Conservation (phyloP, 2,329 filamentous ascomycete genomes). For the Penicillium fuscoglaucum region DNA sequence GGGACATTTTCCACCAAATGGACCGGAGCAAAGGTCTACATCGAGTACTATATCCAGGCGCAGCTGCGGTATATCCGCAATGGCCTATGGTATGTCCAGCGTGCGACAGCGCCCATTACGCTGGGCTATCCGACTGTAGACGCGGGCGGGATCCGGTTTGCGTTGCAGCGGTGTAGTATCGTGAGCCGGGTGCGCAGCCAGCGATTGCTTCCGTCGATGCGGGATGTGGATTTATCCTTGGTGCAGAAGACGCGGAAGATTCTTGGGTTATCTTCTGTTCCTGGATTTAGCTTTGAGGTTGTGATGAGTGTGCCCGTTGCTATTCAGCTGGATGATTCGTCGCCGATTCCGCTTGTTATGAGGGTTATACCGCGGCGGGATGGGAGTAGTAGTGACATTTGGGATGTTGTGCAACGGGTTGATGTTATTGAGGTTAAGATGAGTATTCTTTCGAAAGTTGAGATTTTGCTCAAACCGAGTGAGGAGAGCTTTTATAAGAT, state of each 20-base stretch:
- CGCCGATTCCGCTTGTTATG: slow-evolving; percentile 18
- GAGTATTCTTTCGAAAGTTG: slow-evolving; percentile 8
- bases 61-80: neutral
- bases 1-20: neutral
- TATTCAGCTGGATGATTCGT: slow-evolving; percentile 25
- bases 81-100: neutral
- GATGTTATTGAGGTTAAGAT: slow-evolving; percentile 18
- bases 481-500: neutral
- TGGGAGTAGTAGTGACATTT: slow-evolving; percentile 12
- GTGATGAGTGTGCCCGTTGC: slow-evolving; percentile 28
- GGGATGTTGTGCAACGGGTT: slow-evolving; percentile 14
- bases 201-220: slow-evolving; percentile 36
- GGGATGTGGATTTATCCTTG: slow-evolving; percentile 32
- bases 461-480: slow-evolving; percentile 13
- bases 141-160: neutral
- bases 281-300: slow-evolving; percentile 30
- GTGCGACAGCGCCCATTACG: neutral
- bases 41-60: slow-evolving; percentile 1
- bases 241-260: slow-evolving; percentile 37
- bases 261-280: slow-evolving; percentile 37
- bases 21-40: neutral
- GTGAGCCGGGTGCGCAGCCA: slow-evolving; percentile 24
- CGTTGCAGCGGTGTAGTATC: neutral
- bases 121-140: neutral
- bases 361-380: slow-evolving; percentile 5